Conservation (phyloP, 225 moss, liverwort and hornwort genomes). For the Thuidium tamariscinum region DNA sequence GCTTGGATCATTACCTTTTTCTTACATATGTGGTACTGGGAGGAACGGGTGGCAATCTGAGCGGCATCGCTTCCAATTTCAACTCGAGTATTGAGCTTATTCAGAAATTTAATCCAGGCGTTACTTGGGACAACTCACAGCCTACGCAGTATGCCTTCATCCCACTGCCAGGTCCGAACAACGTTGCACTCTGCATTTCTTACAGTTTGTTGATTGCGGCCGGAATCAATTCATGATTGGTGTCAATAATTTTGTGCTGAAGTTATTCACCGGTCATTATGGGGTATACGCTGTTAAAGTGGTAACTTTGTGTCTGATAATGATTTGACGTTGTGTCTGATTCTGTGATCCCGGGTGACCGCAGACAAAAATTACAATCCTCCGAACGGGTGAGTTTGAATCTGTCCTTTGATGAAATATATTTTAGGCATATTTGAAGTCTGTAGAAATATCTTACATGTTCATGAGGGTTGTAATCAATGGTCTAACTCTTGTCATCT, state of each 20-base stretch:
- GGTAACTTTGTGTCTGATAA: not conserved
- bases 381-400: constrained; percentile 10
- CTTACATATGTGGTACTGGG: constrained; percentile 34
- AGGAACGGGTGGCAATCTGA: constrained; percentile 17
- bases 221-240: not conserved
- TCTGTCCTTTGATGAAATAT: not conserved
- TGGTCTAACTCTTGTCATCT: not conserved
- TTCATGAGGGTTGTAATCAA: not conserved
- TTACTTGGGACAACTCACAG: constrained; percentile 14
- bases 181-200: not conserved
- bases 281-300: not conserved
- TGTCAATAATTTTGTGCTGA: not conserved
- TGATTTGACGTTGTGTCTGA: not conserved
- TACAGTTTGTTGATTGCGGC: not conserved
- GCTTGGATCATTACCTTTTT: constrained; percentile 47
- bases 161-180: constrained; percentile 13
- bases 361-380: constrained; percentile 10
- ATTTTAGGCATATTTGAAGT: not conserved
- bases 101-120: constrained; percentile 28
- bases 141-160: constrained; percentile 42
- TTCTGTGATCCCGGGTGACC: not conserved
- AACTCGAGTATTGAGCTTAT: constrained; percentile 1
- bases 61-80: constrained; percentile 34
- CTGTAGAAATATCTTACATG: not conserved
- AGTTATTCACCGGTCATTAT: not conserved